Base-by-base conservation (phyloP, 768 basidiomycete genomes). In the Lactarius sanguifluus region DNA sequence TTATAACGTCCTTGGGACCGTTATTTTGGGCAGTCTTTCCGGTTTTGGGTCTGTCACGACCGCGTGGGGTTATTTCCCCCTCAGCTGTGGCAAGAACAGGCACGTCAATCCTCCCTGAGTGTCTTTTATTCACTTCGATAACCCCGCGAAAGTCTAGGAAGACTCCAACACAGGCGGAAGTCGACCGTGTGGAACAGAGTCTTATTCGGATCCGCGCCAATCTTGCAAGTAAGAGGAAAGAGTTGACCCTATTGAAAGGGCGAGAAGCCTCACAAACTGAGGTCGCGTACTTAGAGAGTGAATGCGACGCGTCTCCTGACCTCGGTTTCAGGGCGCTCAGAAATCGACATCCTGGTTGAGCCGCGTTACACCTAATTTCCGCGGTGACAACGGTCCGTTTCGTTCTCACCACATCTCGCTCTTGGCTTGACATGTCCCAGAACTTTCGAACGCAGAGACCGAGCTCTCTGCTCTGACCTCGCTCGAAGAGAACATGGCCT, bases 1-100 rank as follows among this genome's bases (percentile, higher is more conserved):
- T 13, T 80, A 93, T 16, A 84, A 89, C 23, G 88, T 92, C 23
- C 76, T 94, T 25, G 92, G 92, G 2, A 92, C 88, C 0, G 80
- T 87, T 36, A 83, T 92, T 64, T 85, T 94, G n/a, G 92, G 92
- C 6, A 73, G 87, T 3, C 79, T 94, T 6, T 91, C 92, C 0
- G 92, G 92, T 0, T 89, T 91, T 67, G 91, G 91, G 68, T 87
- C 90, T 3, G 80, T 90, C 57, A 86, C 82, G 68, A 87, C 83
- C 56, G 82, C 85, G 0, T 90, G 90, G 89, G 77, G 76, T 6
- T 86, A 81, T 71, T 73, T 88, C 15, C 85, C 86, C 0, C 73
- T 78, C 43, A 69, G 79, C 20, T 78, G 77, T 7, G 71, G 75
- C 5, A 71, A 59, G 8, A 52, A 52, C 13, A 52, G 50, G 50